Conservation (phyloP, 2,329 filamentous ascomycete species). For the Pestalotiopsis sp. region DNA sequence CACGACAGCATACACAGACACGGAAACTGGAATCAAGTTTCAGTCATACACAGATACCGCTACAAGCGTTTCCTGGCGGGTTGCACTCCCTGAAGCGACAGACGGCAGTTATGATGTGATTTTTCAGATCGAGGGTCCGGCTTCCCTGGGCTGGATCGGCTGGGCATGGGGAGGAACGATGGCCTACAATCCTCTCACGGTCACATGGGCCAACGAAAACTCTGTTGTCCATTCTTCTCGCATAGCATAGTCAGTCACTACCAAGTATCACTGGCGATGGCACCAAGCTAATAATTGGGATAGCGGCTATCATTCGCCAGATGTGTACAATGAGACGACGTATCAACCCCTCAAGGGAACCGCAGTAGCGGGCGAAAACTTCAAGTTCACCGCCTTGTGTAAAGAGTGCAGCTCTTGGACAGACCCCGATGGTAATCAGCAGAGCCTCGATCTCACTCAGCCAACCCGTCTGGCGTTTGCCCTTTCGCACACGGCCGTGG, state of each 20-base stretch:
- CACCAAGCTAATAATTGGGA: background rate
- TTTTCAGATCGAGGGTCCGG: slow-evolving; percentile 37
- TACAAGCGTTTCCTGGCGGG: slow-evolving; percentile 28
- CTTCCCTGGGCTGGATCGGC: slow-evolving; percentile 38
- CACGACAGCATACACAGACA: slow-evolving; percentile 32
- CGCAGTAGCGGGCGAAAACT: slow-evolving; percentile 32
- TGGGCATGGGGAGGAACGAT: slow-evolving; percentile 42
- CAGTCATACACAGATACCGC: slow-evolving; percentile 39
- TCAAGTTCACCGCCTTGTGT: slow-evolving; percentile 35
- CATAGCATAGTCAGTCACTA: slow-evolving; percentile 37
- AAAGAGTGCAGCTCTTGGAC: slow-evolving; percentile 42
- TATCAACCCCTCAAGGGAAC: slow-evolving; percentile 37
- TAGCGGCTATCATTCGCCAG: slow-evolving; percentile 36
- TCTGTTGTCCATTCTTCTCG: slow-evolving; percentile 37
- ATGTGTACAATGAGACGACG: slow-evolving; percentile 29
- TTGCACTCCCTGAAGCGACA: slow-evolving; percentile 35
- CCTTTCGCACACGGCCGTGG: slow-evolving; percentile 35
- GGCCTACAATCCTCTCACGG: slow-evolving; percentile 41
- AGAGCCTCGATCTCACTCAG: slow-evolving; percentile 35
- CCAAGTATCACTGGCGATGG: background rate
- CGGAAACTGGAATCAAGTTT: slow-evolving; percentile 43
- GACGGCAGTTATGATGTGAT: slow-evolving; percentile 37
- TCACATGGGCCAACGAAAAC: slow-evolving; percentile 39
- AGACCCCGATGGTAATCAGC: slow-evolving; percentile 38
- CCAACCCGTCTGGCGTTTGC: slow-evolving; percentile 42